Evolutionary conservation across 208 protist species (phyloP).

Genomic region (Acanthamoeba healyi): DNA sequence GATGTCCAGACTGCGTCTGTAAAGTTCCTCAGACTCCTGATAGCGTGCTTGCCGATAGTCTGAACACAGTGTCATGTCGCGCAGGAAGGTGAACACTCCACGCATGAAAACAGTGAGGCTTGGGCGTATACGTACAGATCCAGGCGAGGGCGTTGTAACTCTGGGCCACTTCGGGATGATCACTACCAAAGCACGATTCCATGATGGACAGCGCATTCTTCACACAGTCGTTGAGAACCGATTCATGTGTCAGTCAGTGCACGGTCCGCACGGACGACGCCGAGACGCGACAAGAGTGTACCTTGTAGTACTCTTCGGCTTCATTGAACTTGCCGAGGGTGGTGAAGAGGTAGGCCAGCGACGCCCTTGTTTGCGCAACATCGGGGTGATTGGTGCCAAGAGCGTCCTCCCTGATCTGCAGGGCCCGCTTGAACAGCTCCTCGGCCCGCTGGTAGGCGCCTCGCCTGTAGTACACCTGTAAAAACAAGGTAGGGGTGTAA

Average conservation of each 20-base stretch:
- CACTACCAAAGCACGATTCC: constrained; percentile 61
- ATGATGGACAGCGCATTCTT: constrained; percentile 71
- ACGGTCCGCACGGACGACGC: no score
- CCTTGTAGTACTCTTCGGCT: constrained; percentile 76
- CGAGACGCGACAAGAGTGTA: not conserved
- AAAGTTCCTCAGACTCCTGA: constrained; percentile 61
- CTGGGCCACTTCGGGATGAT: constrained; percentile 71
- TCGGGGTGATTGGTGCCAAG: constrained; percentile 72
- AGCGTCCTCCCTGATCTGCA: constrained; percentile 40
- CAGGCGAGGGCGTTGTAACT: constrained; percentile 74
- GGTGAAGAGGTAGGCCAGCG: constrained; percentile 74
- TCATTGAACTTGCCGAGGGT: constrained; percentile 70
- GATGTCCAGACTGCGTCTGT: constrained; percentile 66
- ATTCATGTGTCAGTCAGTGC: not conserved
- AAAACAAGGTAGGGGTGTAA: not conserved
- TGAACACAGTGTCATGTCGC: not conserved
- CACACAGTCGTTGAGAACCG: not conserved
- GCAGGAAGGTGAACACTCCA: not conserved
- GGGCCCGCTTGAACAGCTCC: constrained; percentile 56
- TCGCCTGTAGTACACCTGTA: constrained; percentile 59
- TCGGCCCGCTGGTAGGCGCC: constrained; percentile 43
- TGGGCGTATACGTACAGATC: constrained; percentile 44
- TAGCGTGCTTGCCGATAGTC: constrained; percentile 70
- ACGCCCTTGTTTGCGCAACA: constrained; percentile 54
- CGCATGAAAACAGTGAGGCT: not conserved